Conservation (phyloP, 768 basidiomycete species). For the Porphyrellus cyaneotinctus region DNA sequence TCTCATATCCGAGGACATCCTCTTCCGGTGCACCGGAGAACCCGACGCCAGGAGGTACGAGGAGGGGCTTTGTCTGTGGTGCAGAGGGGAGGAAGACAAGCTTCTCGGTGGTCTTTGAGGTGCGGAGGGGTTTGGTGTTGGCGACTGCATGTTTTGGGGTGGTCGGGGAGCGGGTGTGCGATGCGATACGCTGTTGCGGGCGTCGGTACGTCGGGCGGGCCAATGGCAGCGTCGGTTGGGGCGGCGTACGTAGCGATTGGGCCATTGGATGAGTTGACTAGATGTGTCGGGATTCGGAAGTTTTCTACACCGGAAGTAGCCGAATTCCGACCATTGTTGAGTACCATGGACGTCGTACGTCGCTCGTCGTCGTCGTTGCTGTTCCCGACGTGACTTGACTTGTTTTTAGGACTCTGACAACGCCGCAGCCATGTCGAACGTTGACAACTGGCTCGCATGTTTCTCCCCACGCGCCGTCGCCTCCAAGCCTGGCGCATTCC, state of each 20-base stretch:
- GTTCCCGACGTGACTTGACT: background rate
- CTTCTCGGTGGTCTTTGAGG: constrained; percentile 88
- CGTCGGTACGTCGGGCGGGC: constrained; percentile 23
- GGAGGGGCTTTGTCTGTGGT: constrained; percentile 77
- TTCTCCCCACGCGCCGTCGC: constrained; percentile 43
- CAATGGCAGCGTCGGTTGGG: constrained; percentile 24
- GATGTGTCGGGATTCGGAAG: too few relatives aligned
- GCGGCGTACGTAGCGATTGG: background rate
- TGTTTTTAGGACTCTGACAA: constrained; percentile 15
- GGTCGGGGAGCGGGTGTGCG: constrained; percentile 14
- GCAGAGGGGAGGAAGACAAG: constrained; percentile 88
- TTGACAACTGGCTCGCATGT: constrained; percentile 24
- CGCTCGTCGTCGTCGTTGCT: background rate
- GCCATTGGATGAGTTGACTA: too few relatives aligned
- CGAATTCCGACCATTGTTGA: constrained; percentile 13
- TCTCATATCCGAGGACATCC: constrained; percentile 57
- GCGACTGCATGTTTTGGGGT: constrained; percentile 15
- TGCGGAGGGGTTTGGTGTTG: constrained; percentile 58
- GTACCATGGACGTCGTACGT: constrained; percentile 30
- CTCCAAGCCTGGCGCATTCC: constrained; percentile 40
- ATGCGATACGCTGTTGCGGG: constrained; percentile 19
- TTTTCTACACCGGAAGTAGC: constrained; percentile 2
- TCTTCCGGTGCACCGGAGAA: constrained; percentile 35
- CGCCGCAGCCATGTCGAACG: constrained; percentile 4
- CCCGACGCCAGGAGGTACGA: constrained; percentile 14